Conservation (phyloP, 179 eudicot species). For the Amaranthus tricolor region DNA sequence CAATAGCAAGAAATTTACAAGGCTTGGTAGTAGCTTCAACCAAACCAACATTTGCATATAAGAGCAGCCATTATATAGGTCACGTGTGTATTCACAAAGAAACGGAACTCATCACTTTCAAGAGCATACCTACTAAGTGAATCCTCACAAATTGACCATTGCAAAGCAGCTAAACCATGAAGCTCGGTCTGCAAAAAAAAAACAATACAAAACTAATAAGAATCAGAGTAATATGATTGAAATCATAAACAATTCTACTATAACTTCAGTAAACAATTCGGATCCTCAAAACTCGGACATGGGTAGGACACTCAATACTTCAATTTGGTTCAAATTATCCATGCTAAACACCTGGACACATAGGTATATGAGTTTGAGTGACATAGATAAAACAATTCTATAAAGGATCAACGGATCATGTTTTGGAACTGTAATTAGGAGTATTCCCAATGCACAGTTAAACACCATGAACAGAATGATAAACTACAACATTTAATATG, state of each 20-base stretch:
- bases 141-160: slow-evolving; percentile 96
- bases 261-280: too few species aligned
- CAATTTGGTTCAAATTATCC: too few species aligned
- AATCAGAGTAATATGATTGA: background rate
- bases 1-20: background rate
- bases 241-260: background rate
- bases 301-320: too few species aligned
- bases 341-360: too few species aligned
- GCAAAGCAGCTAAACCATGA: slow-evolving; percentile 90
- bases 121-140: slow-evolving; percentile 65
- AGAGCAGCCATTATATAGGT: background rate
- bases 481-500: background rate
- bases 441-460: too few species aligned
- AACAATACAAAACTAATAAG: background rate
- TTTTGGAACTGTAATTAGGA: too few species aligned
- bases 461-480: background rate
- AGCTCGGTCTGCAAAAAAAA: slow-evolving; percentile 67
- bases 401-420: too few species aligned
- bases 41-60: background rate
- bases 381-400: too few species aligned
- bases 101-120: slow-evolving; percentile 9
- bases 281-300: too few species aligned
- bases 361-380: too few species aligned
- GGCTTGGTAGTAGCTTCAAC: background rate
- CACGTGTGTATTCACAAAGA: background rate